A percentile compares a stretch with the other conserved stretches of the same genome.
phyloP scores from a whole-genome alignment of 768 basidiomycete genomes.

The Candolleomyces eurysporus region DNA sequence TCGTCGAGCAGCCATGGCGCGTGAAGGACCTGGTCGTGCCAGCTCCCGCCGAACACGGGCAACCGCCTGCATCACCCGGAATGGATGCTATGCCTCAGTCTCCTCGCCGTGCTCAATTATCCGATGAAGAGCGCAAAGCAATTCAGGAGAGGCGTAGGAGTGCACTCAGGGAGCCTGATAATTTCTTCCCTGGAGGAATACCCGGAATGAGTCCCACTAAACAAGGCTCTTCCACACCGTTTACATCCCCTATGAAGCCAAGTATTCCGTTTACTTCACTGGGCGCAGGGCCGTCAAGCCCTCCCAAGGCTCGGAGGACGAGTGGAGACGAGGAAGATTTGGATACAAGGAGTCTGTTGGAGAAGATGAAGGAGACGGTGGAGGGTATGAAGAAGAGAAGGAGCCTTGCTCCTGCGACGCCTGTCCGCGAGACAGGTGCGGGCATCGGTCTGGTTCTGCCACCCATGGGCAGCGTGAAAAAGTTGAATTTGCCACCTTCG shows the following conservation, averaged over 20 bases:
- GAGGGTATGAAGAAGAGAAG: constrained; percentile 46
- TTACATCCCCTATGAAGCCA: constrained; percentile 10
- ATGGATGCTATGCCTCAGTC: constrained; percentile 8
- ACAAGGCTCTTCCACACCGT: constrained; percentile 12
- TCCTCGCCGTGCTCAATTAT: constrained; percentile 22
- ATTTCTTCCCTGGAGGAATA: constrained; percentile 50
- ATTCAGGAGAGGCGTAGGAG: constrained; percentile 64
- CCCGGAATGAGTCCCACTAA: constrained; percentile 47
- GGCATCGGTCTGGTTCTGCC: not conserved
- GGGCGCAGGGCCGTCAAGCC: not conserved
- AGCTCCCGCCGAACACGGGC: constrained; percentile 7
- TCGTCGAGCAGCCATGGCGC: constrained; percentile 52
- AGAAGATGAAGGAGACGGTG: constrained; percentile 49
- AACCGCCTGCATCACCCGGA: constrained; percentile 4
- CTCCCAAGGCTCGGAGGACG: constrained; percentile 6
- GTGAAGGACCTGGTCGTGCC: constrained; percentile 55
- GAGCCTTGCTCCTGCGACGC: constrained; percentile 24
- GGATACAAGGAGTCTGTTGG: constrained; percentile 42
- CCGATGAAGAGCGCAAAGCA: constrained; percentile 52
- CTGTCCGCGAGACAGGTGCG: not conserved
- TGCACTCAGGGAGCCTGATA: constrained; percentile 48
- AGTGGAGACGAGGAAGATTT: constrained; percentile 27
- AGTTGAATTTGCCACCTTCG: constrained; percentile 2
- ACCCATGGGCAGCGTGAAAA: constrained; percentile 2
- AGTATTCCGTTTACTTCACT: constrained; percentile 14